Conservation (phyloP, 1,284 basidiomycete genomes). For the Ceratorhiza oryzae-sativae region DNA sequence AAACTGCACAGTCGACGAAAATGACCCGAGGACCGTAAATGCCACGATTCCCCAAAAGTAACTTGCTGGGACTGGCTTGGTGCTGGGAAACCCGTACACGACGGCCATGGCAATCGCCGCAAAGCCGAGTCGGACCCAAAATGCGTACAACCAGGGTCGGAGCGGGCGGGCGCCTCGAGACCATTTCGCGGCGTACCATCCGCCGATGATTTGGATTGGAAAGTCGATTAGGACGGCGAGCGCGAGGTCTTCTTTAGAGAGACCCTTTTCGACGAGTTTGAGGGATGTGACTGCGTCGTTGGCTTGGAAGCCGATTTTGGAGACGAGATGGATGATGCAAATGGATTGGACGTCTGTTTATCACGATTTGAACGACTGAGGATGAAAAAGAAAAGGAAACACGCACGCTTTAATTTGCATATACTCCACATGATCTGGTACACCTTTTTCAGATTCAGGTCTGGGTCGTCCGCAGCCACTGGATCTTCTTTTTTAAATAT, state of each 20-base stretch:
- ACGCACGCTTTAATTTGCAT: conserved; percentile 85
- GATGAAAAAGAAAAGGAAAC: not conserved
- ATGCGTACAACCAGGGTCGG: conserved; percentile 89
- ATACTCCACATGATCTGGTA: conserved; percentile 97
- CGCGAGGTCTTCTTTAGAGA: conserved; percentile 94
- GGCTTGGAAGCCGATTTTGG: conserved; percentile 95
- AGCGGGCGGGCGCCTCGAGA: conserved; percentile 77
- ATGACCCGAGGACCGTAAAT: conserved; percentile 85
- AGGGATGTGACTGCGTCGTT: conserved; percentile 92
- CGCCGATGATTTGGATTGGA: conserved; percentile 95
- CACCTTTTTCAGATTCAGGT: conserved; percentile 90
- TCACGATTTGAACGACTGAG: not conserved
- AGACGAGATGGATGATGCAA: conserved; percentile 86
- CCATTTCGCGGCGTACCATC: conserved; percentile 97
- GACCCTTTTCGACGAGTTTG: conserved; percentile 96
- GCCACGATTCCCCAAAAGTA: conserved; percentile 84
- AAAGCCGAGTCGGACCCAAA: conserved; percentile 85
- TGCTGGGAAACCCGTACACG: conserved; percentile 82
- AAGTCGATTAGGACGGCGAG: conserved; percentile 96
- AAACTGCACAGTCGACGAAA: conserved; percentile 96
- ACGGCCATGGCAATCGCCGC: conserved; percentile 77
- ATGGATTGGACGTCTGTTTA: conserved; percentile 86
- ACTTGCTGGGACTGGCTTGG: conserved; percentile 70
- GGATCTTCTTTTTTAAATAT: conserved; percentile 92
- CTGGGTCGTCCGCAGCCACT: conserved; percentile 72